phyloP scores from a whole-genome alignment of 805 yeast genomes.

The Cyberlindnera saturnus region DNA sequence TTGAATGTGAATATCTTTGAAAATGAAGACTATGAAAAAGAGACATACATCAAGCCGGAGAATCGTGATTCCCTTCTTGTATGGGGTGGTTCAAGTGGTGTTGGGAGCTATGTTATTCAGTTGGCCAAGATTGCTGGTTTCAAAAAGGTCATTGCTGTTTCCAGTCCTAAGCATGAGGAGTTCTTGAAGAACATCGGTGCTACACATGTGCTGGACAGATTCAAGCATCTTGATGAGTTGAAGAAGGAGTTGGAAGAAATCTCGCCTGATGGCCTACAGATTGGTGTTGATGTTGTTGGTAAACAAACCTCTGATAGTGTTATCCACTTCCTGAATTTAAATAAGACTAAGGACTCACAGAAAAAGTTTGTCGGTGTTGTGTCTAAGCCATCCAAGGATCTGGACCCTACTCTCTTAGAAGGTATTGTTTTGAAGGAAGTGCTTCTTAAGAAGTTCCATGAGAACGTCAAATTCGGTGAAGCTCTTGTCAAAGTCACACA shows the following conservation, averaged over 20 bases:
- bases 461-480: constrained; percentile 33
- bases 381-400: constrained; percentile 26
- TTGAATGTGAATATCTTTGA: constrained; percentile 16
- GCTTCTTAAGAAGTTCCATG: constrained; percentile 37
- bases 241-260: constrained; percentile 15
- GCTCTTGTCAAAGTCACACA: constrained; percentile 30
- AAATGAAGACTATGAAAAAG: constrained; percentile 7
- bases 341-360: constrained; percentile 12
- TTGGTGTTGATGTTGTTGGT: constrained; percentile 41
- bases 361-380: constrained; percentile 35
- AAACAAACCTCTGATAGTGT: constrained; percentile 32
- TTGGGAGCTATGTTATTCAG: constrained; percentile 38
- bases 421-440: constrained; percentile 28
- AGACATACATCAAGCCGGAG: constrained; percentile 1
- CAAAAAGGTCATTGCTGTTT: constrained; percentile 35
- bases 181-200: constrained; percentile 38
- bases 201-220: constrained; percentile 33
- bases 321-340: constrained; percentile 23
- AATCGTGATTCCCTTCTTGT: constrained; percentile 25
- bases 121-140: constrained; percentile 35
- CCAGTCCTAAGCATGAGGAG: constrained; percentile 34
- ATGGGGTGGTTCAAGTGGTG: constrained; percentile 48
- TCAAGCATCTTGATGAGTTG: constrained; percentile 21
- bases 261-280: constrained; percentile 25
- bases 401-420: constrained; percentile 16